Conservation (phyloP, 345 rosid species). For the Citrus australasica region DNA sequence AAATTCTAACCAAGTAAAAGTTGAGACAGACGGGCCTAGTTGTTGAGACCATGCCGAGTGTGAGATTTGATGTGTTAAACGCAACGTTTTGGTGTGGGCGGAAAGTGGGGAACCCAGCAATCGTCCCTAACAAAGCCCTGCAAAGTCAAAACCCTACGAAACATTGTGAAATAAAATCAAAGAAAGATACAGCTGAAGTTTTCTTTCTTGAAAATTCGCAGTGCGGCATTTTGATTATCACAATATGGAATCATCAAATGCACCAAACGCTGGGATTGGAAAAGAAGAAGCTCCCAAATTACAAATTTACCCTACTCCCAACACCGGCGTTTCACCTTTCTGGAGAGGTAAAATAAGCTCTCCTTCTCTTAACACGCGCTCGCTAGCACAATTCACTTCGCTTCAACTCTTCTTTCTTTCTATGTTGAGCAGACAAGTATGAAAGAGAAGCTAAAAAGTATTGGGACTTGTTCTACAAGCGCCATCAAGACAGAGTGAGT, state of each 20-base stretch:
- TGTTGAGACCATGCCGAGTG: no score
- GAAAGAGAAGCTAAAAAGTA: slow-evolving; percentile 85
- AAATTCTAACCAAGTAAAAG: no score
- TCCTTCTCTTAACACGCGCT: not conserved
- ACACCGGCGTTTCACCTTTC: slow-evolving; percentile 58
- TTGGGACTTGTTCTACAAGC: slow-evolving; percentile 87
- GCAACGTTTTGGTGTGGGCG: no score
- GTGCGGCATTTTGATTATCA: not conserved
- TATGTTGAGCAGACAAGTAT: slow-evolving; percentile 54
- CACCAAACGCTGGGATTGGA: slow-evolving; percentile 25
- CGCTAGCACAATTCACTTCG: not conserved
- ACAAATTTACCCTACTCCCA: slow-evolving; percentile 64
- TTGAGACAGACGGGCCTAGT: no score
- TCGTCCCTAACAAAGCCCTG: no score
- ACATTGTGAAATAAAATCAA: not conserved
- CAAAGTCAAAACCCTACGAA: no score
- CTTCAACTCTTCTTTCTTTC: slow-evolving; percentile 4
- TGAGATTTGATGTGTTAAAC: no score
- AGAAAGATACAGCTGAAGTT: not conserved
- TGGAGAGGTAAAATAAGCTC: slow-evolving; percentile 60
- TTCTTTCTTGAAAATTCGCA: no score
- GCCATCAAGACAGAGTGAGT: slow-evolving; percentile 71
- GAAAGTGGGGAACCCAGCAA: no score
- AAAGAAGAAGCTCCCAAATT: slow-evolving; percentile 32
- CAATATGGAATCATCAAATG: slow-evolving; percentile 30